Evolutionary conservation across 306 rosid species (phyloP), one percentile per base, ranked within the genome.

Genomic region (Styphnolobium japonicum): DNA sequence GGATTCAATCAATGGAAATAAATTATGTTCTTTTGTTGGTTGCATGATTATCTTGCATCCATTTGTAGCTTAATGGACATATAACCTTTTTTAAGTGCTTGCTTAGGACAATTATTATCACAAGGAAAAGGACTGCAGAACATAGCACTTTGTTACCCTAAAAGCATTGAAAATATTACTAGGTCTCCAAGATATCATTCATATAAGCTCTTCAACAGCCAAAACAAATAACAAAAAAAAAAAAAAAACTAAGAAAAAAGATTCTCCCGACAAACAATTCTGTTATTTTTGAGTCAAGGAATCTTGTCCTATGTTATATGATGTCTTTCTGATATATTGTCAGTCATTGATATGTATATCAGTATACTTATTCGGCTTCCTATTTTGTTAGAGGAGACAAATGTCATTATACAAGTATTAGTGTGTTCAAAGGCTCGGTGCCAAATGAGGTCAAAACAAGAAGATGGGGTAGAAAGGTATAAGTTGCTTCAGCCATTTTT

Each of bases 1-100:
- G 64, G 73, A 81, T 80, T 87, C 85, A 77, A 77, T 89, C 58
- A 82, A 76, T 83, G 76, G 49, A 69, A 82, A 86, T 73, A 78
- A 78, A 63, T 51, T 63, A 69, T 64, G 19, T 77, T 80, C 21
- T 76, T 83, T 60, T 62, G 57, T 56, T 76, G 60, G 80, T 78
- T 71, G 21, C 29, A 67, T 86, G 71, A 71, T 69, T 18, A 39
- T 55, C 61, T 18, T 67, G 61, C 61, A 68, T 64, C 11, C 62
- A 67, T 58, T 33, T 39, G 79, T 18, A 64, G 75, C 52, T 63
- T 40, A 52, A 29, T 78, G 62, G 40, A 69, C 8, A 63, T 48
- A 8, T 55, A 10, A 71, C 39, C 55, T 46, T 53, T 36, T 23
- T 23, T 70, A 75, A 7, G 19, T 15, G 71, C 65, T 16, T 75